These are phyloP conservation scores for Xanthoceras sorbifolium DNA, from an alignment of 345 rosid species.

Conservation along the genomic window DNA sequence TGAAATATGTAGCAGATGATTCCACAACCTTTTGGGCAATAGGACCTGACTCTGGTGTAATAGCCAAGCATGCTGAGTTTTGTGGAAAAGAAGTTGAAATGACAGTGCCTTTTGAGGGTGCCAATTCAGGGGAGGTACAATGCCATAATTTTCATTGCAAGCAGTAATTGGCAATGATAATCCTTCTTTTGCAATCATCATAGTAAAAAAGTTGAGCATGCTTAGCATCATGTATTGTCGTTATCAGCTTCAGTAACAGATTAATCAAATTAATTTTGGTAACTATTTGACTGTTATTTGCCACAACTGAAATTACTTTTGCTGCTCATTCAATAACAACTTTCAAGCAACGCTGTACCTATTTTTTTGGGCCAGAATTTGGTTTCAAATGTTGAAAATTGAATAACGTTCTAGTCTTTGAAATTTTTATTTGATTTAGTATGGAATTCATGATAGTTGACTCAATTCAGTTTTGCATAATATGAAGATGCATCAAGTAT, in stretches of 20 bases:
- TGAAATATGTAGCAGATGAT: constrained; percentile 82
- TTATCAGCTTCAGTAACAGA: not conserved
- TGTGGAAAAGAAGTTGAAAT: constrained; percentile 88
- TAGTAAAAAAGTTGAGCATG: constrained; percentile 6
- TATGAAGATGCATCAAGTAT: not conserved
- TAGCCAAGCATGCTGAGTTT: constrained; percentile 72
- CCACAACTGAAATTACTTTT: not conserved
- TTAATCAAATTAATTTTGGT: not conserved
- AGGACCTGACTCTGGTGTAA: constrained; percentile 70
- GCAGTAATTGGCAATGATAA: not conserved
- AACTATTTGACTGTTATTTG: not conserved
- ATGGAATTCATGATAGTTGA: not conserved
- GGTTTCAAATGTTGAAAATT: constrained; percentile 2
- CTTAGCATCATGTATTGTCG: not conserved
- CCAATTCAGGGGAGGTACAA: constrained; percentile 72
- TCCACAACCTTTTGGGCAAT: constrained; percentile 92
- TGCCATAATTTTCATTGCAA: not conserved
- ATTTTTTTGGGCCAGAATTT: not conserved
- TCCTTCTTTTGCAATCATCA: not conserved
- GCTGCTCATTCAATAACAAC: not conserved
- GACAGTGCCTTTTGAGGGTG: constrained; percentile 92
- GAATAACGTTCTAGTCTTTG: not conserved
- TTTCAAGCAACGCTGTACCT: not conserved
- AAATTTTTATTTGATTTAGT: not conserved
- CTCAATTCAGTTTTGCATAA: not conserved